phyloP scores from a whole-genome alignment of 257 asterid genomes.

The Pogostemon cablin region DNA sequence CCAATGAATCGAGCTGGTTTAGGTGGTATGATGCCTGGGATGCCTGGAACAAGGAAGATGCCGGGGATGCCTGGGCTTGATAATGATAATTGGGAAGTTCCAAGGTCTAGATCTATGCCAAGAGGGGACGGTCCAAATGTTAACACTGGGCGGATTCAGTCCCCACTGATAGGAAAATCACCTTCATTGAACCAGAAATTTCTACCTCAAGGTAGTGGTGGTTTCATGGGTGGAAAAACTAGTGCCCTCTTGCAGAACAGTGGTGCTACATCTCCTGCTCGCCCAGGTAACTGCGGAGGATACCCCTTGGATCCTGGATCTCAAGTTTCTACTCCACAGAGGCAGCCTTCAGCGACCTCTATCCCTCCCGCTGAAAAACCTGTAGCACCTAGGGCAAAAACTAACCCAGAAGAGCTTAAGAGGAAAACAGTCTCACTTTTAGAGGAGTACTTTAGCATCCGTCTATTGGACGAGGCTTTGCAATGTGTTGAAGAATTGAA shows the following conservation, averaged over 20 bases:
- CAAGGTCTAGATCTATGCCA: constrained; percentile 72
- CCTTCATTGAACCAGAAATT: constrained; percentile 58
- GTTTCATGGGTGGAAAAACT: constrained; percentile 56
- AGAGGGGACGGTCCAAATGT: constrained; percentile 63
- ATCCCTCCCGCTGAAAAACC: constrained; percentile 45
- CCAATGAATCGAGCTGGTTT: constrained; percentile 79
- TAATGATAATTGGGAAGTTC: constrained; percentile 88
- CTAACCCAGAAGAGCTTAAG: constrained; percentile 56
- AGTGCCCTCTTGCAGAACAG: constrained; percentile 86
- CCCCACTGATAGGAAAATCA: constrained; percentile 58
- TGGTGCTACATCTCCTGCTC: constrained; percentile 45
- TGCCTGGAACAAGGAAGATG: constrained; percentile 93
- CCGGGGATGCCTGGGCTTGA: constrained; percentile 85
- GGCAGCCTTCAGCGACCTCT: constrained; percentile 41
- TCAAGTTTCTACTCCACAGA: constrained; percentile 42
- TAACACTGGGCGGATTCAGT: constrained; percentile 61
- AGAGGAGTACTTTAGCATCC: constrained; percentile 76
- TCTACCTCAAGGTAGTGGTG: constrained; percentile 78
- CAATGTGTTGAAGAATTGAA: constrained; percentile 86
- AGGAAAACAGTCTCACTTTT: constrained; percentile 68
- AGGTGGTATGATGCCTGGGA: constrained; percentile 99
- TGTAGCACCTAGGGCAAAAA: constrained; percentile 38
- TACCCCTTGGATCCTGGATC: constrained; percentile 38
- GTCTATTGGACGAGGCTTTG: constrained; percentile 77
- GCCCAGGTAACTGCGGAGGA: constrained; percentile 40